These are phyloP conservation scores for Boletellus ananas DNA, from an alignment of 768 basidiomycete species.

Conservation along the genomic window DNA sequence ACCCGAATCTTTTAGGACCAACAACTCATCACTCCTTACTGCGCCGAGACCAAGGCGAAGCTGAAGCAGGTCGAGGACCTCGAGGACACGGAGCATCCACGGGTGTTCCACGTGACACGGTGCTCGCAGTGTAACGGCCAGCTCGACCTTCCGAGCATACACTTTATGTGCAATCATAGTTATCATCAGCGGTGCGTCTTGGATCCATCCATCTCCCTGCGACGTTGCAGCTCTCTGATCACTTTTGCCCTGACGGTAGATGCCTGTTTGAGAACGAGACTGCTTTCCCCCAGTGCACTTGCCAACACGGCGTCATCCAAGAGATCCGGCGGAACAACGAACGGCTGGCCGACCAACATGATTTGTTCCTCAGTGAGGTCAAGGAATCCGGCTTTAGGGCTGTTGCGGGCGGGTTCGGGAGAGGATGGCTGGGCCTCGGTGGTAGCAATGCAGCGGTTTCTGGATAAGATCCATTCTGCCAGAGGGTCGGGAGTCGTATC, in stretches of 20 bases:
- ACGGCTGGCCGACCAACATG: slow-evolving; percentile 76
- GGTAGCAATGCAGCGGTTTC: neutral
- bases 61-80: slow-evolving; percentile 79
- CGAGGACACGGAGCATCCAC: slow-evolving; percentile 70
- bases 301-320: slow-evolving; percentile 82
- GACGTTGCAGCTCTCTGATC: neutral
- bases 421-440: slow-evolving; percentile 47
- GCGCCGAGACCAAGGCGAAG: slow-evolving; percentile 76
- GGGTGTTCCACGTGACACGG: slow-evolving; percentile 91
- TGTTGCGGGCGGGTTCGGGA: slow-evolving; percentile 65
- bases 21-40: slow-evolving; percentile 83
- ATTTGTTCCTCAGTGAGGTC: slow-evolving; percentile 74
- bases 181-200: slow-evolving; percentile 82
- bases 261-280: slow-evolving; percentile 87
- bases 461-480: neutral
- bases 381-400: slow-evolving; percentile 66
- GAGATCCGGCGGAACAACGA: slow-evolving; percentile 89
- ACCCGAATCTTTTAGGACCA: slow-evolving; percentile 56
- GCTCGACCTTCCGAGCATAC: slow-evolving; percentile 88
- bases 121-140: slow-evolving; percentile 88
- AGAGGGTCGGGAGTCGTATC: neutral
- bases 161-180: slow-evolving; percentile 98
- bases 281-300: slow-evolving; percentile 86
- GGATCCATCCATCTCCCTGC: slow-evolving; percentile 2
- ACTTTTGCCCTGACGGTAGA: slow-evolving; percentile 35